phyloP scores from a whole-genome alignment of 2,329 filamentous ascomycete species.

The Samsoniella hepiali region DNA sequence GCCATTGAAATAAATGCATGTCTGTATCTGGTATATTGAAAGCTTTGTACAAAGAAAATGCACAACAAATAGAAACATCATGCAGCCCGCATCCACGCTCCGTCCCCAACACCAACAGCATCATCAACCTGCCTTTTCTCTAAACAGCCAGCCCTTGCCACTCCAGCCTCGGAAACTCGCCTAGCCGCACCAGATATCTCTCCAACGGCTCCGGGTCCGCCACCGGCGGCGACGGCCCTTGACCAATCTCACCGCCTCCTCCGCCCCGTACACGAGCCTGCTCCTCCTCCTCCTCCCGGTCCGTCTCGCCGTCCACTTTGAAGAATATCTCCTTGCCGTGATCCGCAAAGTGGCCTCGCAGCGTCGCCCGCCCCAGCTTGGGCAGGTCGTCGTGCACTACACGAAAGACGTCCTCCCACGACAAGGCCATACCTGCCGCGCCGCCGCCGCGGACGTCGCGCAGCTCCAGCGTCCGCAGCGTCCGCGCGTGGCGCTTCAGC shows the following conservation, averaged over 20 bases:
- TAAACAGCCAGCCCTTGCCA: not conserved
- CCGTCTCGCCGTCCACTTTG: not conserved
- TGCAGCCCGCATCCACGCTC: not conserved
- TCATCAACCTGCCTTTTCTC: not conserved
- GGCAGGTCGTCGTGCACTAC: not conserved
- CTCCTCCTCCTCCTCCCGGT: not conserved
- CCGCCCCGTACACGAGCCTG: too few relatives aligned
- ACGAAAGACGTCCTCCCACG: constrained; percentile 4
- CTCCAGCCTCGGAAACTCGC: not conserved
- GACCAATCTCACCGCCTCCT: not conserved
- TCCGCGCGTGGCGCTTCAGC: not conserved
- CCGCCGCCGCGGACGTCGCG: not conserved
- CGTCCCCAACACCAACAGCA: too few relatives aligned
- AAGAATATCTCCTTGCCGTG: not conserved
- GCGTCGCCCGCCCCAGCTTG: not conserved
- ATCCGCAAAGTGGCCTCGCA: not conserved
- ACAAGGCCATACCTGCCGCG: not conserved
- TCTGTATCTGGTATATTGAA: not conserved
- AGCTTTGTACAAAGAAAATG: not conserved
- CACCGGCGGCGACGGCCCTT: not conserved
- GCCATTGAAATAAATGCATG: not conserved
- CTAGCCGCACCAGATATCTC: not conserved
- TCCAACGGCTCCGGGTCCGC: not conserved
- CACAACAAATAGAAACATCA: too few relatives aligned
- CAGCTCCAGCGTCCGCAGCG: not conserved